Base-by-base conservation (phyloP, 371 early-diverging fungal species). In the Conidiobolus coronatus region DNA sequence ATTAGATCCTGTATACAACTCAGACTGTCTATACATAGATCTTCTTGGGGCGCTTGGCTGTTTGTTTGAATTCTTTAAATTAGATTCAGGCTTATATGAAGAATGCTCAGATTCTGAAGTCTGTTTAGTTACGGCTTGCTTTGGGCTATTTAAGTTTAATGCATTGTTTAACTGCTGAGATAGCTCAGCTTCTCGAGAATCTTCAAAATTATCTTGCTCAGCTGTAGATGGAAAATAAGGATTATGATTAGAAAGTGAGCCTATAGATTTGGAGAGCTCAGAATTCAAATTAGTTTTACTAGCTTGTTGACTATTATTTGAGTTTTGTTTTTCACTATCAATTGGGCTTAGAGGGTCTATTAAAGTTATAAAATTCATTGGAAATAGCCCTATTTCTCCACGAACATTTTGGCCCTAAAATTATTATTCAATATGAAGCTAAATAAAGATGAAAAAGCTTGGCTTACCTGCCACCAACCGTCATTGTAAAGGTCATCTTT, bases 381-480 rank as follows among this genome's bases (percentile, higher is more conserved):
- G 84, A 51, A 80, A 81, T 18, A 78, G 57, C 18, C 80, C 79
- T 18, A 64, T 61, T 34, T 68, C 62, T 23, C 75, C 77, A 36
- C 58, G 56, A 1, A 60, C 35, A 47, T 71, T 75, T 47, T 62
- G 63, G n/a, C 84, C 81, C 78, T 56, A 36, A 7, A 22, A 23
- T 34, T 22, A 11, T 40, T 40, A 5, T 19, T 42, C 34, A 41
- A 20, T 37, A 42, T 18, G 17, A 37, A n/a, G 19, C 14, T 24
- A n/a, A 7, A 13, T 35, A 42, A 23, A 11, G 2, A 42, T 20
- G 6, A 9, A 41, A 47, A 15, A 20, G 2, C 29, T 14, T 13
- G 17, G 46, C 9, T 62, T 73, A 77, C 81, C 73, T 74, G 70
- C 81, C 81, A 86, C 86, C 86, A 86, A 23, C 84, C 84, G 58